Base-by-base conservation (phyloP, 257 asterid genomes). In the Leonotis leonurus region DNA sequence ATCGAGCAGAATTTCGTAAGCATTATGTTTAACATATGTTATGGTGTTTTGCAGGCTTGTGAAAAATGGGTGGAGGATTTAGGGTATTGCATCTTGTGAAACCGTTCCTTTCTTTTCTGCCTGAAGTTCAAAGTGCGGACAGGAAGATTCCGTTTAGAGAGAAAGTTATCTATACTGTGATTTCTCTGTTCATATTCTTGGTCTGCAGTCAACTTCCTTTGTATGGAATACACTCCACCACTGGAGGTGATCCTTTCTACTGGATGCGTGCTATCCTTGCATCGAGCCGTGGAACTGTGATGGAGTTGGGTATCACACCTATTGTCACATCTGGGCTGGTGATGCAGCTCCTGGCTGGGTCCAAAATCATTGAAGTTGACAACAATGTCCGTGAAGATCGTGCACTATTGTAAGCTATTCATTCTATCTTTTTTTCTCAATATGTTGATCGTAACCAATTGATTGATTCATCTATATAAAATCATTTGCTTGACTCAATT, bases 251-350 rank as follows among this genome's bases (percentile, higher is more conserved):
- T 59, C 89, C 94, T 35, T 85, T 85, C 74, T 82, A 78, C 70
- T 82, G 89, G 89, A 85, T 85, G 87, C 87, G 90, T 26, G 90
- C 79, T 32, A 80, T 85, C 70, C 87, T 85, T 25, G 90, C 90
- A 22, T 83, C 94, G 6, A 83, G 69, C 67, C 90, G 86, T 57
- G 94, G 94, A 13, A 78, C 94, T 32, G 86, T 85, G 40, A 85
- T 85, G 94, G 94, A 85, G 79, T 71, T 85, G 68, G 94, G 94
- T 12, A 82, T 85, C 69, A 78, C 94, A 0, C 88, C 94, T 54
- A 83, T 85, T 14, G 90, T 85, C 60, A 85, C 94, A 8, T 83
- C 88, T 46, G 85, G 86, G 36, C 57, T 85, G 64, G 89, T 85
- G 63, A 82, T 85, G 84, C 90, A 85, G 27, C 83, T 85, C 52